Base-by-base conservation (phyloP, 2,329 filamentous ascomycete species). In the Domatiomyces globalis region DNA sequence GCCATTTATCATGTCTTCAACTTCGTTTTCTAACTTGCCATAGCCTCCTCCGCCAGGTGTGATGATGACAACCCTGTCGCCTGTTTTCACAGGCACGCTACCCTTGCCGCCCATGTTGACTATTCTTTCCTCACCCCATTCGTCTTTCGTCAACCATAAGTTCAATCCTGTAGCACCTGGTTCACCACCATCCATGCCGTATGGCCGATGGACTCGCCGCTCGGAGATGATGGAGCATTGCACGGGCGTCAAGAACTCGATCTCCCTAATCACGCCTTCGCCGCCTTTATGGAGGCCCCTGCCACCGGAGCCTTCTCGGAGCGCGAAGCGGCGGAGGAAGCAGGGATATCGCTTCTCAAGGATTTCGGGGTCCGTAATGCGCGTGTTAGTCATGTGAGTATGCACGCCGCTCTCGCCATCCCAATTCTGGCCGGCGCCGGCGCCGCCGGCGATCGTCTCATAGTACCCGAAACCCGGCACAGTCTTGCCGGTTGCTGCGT, bases 351-450 rank as follows among this genome's bases (percentile, higher is more conserved):
- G 71, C 25, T 83, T 74, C 69, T 90, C 85, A 57, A 90, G 85
- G 5, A 88, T 77, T 64, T 92, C 86, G 0, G 82, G 75, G 63
- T 90, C 86, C 0, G 85, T 89, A 62, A 89, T 90, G 12, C 85
- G 77, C 2, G 85, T 90, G 65, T 92, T 92, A 5, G 86, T 90
- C 83, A 89, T 88, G 67, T 90, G 84, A 1, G 79, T 84, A 63
- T 90, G 84, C n/a, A 89, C 84, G 15, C 84, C 85, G 49, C 73
- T 79, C 9, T 83, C 82, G 39, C 85, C 85, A 54, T 83, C 73
- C 85, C 85, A 89, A 12, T 73, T 73, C 0, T 81, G 76, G 0
- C 85, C 85, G 0, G 85, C 86, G 25, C 85, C 85, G 42, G 76
- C 80, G 0, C 86, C 86, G 42, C 86, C 85, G 0, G 83, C 82